Evolutionary conservation across 768 basidiomycete species (phyloP).

Genomic region (Boletus huronensis): DNA sequence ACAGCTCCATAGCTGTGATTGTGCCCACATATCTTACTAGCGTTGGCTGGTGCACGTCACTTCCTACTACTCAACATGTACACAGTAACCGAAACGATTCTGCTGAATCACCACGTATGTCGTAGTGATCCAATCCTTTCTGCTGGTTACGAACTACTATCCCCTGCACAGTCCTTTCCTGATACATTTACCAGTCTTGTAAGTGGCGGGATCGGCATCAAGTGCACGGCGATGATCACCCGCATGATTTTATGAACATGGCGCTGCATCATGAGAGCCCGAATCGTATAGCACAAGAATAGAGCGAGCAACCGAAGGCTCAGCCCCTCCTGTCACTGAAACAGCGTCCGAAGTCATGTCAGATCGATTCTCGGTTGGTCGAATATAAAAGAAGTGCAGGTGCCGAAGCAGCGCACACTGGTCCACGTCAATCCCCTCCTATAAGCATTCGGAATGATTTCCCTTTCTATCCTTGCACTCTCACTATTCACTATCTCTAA

Average conservation of each 20-base stretch:
- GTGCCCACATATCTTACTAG: neutral
- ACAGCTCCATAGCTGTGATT: neutral
- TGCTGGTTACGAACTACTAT: neutral
- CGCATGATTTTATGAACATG: neutral
- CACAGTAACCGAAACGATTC: too few species aligned
- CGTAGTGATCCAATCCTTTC: neutral
- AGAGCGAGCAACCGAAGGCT: neutral
- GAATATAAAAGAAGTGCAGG: conserved; percentile 8
- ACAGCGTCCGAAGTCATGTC: neutral
- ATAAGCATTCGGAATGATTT: conserved; percentile 1
- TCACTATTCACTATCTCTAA: conserved; percentile 5
- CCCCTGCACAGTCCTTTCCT: neutral
- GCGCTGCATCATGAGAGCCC: neutral
- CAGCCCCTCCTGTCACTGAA: neutral
- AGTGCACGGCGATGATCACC: neutral
- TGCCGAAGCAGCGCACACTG: neutral
- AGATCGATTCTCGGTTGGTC: neutral
- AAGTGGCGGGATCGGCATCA: neutral
- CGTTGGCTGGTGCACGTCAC: neutral
- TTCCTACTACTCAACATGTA: neutral
- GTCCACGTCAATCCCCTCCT: neutral
- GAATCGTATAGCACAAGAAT: neutral
- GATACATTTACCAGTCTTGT: neutral
- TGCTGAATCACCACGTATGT: neutral
- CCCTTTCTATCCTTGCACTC: conserved; percentile 3